These are phyloP conservation scores for Pelagophyceae sp. DNA, from an alignment of 352 stramenopile genomes.

Conservation along the genomic window DNA sequence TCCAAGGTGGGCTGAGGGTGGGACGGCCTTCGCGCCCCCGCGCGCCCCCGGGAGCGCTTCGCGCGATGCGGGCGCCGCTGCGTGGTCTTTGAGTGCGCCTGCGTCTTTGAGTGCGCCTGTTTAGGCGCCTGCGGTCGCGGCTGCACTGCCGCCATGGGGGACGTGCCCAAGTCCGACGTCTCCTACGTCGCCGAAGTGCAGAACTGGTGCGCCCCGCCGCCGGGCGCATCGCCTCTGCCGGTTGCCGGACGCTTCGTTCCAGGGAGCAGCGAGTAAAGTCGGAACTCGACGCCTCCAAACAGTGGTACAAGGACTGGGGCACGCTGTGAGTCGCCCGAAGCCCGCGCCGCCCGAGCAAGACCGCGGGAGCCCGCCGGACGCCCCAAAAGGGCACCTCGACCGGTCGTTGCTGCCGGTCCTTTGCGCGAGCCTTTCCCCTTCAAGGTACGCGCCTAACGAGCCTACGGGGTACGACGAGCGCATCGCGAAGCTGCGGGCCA, in stretches of 20 bases:
- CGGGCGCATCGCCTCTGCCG: not conserved
- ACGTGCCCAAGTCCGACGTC: not conserved
- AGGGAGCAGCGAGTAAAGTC: not conserved
- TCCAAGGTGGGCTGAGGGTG: too few relatives aligned
- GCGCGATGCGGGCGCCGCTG: not conserved
- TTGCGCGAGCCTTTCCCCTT: too few relatives aligned
- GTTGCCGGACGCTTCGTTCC: not conserved
- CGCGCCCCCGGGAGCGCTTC: too few relatives aligned
- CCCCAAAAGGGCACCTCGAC: too few relatives aligned
- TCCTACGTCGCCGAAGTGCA: not conserved
- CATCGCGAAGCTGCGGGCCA: not conserved
- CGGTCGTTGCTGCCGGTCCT: too few relatives aligned
- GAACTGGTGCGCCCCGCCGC: not conserved
- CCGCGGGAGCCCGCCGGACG: too few relatives aligned
- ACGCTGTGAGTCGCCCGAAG: not conserved
- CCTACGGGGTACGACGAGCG: not conserved
- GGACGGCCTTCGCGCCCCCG: too few relatives aligned
- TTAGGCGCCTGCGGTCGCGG: not conserved
- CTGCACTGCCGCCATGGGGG: not conserved
- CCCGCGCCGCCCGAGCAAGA: too few relatives aligned
- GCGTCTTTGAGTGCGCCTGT: not conserved
- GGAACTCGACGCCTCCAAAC: not conserved
- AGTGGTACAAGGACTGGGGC: conserved; percentile 13
- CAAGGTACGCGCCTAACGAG: not conserved
- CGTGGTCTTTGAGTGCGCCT: not conserved